Evolutionary conservation across 495 filamentous ascomycete species (phyloP).

Genomic region (Venustampulla echinocandica): DNA sequence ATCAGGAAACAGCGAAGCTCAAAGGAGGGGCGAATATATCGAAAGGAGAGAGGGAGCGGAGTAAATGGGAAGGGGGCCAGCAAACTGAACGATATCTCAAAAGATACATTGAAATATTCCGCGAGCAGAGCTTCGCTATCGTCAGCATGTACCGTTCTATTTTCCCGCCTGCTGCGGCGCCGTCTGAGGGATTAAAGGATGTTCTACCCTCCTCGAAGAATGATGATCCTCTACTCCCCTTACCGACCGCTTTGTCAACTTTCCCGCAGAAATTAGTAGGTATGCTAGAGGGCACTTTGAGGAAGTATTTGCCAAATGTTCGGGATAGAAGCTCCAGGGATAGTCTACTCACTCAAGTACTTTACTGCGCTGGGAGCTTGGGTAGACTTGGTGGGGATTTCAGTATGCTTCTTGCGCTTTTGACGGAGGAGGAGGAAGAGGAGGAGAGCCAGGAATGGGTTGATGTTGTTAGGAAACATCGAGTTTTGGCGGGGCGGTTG

Average conservation of each 20-base stretch:
- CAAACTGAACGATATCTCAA: constrained; percentile 94
- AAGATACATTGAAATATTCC: constrained; percentile 93
- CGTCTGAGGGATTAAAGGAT: constrained; percentile 20
- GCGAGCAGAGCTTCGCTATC: constrained; percentile 94
- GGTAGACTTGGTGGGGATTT: constrained; percentile 91
- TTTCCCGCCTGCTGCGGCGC: constrained; percentile 48
- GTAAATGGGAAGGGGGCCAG: constrained; percentile 64
- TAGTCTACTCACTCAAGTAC: constrained; percentile 83
- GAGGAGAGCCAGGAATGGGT: constrained; percentile 71
- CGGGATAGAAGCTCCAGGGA: constrained; percentile 70
- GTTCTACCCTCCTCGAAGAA: constrained; percentile 4
- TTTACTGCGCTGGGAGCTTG: constrained; percentile 91
- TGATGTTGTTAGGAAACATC: constrained; percentile 82
- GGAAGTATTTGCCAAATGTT: constrained; percentile 74
- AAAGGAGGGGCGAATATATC: constrained; percentile 14
- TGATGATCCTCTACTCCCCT: constrained; percentile 52
- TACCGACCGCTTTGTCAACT: constrained; percentile 71
- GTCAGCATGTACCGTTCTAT: constrained; percentile 87
- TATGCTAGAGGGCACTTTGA: constrained; percentile 70
- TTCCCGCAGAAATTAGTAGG: constrained; percentile 83
- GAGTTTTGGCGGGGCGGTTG: constrained; percentile 73
- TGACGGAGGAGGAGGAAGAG: constrained; percentile 49
- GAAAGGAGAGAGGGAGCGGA: constrained; percentile 16
- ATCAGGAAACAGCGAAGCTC: constrained; percentile 62
- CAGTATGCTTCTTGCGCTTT: constrained; percentile 69